A percentile compares a stretch with the other conserved stretches of the same genome.
Conservation (phyloP, 1,139 yeast genomes). For the Sugiyamaella castrensis region DNA sequence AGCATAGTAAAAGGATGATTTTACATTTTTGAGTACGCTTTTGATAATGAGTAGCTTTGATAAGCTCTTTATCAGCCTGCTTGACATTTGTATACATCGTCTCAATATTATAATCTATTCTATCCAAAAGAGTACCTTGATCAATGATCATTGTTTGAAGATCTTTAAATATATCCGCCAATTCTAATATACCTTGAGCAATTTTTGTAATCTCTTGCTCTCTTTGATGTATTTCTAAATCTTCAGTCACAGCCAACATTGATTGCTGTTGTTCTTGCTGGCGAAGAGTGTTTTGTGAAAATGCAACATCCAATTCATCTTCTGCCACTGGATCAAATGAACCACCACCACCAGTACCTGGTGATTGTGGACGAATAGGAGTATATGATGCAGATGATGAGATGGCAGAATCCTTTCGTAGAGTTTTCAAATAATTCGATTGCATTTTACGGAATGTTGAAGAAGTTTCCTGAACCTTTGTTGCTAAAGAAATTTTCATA, state of each 20-base stretch:
- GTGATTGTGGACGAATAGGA: conserved; percentile 8
- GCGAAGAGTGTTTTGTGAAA: conserved; percentile 46
- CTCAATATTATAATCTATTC: conserved; percentile 88
- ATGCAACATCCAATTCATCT: conserved; percentile 41
- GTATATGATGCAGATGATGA: conserved; percentile 10
- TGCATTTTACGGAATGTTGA: conserved; percentile 81
- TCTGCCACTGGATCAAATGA: conserved; percentile 28
- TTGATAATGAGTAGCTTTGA: conserved; percentile 76
- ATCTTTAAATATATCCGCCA: conserved; percentile 89
- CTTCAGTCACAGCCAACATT: conserved; percentile 27
- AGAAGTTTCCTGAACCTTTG: conserved; percentile 74
- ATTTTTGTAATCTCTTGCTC: conserved; percentile 86
- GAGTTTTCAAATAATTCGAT: conserved; percentile 73
- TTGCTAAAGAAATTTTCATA: conserved; percentile 79
- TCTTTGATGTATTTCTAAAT: conserved; percentile 56
- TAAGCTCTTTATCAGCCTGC: conserved; percentile 72
- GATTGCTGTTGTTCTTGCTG: conserved; percentile 35
- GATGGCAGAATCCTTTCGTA: conserved; percentile 35
- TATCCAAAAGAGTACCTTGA: conserved; percentile 89
- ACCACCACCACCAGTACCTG: conserved; percentile 7
- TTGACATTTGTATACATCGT: conserved; percentile 73
- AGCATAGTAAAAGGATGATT: conserved; percentile 65
- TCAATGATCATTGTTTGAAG: conserved; percentile 89
- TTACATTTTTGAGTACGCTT: conserved; percentile 89
- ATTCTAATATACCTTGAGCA: conserved; percentile 92